Conservation (phyloP, 2,329 filamentous ascomycete genomes). For the Aspergillus brasiliensis region DNA sequence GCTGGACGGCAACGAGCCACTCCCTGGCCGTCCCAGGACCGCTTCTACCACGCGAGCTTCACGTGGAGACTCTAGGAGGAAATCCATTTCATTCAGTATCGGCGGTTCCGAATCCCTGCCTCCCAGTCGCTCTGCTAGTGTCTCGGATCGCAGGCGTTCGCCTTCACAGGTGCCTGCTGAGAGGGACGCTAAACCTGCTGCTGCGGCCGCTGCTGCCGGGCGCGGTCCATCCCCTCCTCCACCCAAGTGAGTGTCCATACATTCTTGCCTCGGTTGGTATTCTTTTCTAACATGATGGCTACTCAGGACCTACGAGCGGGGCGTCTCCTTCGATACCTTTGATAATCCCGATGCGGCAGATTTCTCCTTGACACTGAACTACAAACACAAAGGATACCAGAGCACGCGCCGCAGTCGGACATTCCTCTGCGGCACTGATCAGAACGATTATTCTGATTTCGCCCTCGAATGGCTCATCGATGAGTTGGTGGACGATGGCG, state of each 20-base stretch:
- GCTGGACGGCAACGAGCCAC: conserved; percentile 13
- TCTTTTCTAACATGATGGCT: not conserved
- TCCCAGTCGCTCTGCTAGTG: conserved; percentile 30
- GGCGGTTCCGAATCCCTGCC: conserved; percentile 31
- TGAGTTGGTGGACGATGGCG: conserved; percentile 88
- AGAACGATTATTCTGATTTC: conserved; percentile 89
- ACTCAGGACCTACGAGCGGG: conserved; percentile 62
- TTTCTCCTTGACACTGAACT: conserved; percentile 78
- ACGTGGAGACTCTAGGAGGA: conserved; percentile 31
- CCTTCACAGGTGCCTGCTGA: conserved; percentile 27
- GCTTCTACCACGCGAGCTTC: conserved; percentile 20
- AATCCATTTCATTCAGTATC: conserved; percentile 44
- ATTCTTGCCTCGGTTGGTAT: not conserved
- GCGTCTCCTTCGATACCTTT: conserved; percentile 76
- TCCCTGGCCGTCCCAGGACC: conserved; percentile 13
- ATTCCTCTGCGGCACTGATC: conserved; percentile 88
- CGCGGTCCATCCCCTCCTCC: conserved; percentile 44
- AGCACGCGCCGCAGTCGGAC: conserved; percentile 78
- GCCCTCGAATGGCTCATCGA: conserved; percentile 90
- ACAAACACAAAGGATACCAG: conserved; percentile 84
- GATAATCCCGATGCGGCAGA: conserved; percentile 66
- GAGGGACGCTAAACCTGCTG: conserved; percentile 24
- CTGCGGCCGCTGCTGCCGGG: conserved; percentile 9
- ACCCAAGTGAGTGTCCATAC: conserved; percentile 36
- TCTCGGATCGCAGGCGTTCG: conserved; percentile 28